Evolutionary conservation across 257 asterid species (phyloP), one percentile per base, ranked within the genome.

Genomic region (Plectranthus barbatus): DNA sequence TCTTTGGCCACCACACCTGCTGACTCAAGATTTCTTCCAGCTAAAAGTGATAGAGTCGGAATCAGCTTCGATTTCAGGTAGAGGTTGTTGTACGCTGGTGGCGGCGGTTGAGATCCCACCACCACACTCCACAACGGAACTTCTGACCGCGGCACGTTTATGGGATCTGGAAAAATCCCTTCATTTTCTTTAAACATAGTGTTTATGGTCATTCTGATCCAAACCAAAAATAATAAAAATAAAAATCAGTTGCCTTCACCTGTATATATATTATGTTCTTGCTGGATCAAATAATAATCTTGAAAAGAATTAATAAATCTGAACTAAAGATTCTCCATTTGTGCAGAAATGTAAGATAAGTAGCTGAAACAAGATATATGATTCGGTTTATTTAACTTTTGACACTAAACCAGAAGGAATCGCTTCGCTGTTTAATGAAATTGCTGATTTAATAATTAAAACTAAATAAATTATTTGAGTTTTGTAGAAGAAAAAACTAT

Each of bases 81-180:
- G 61, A 52, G 66, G 11, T 74, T 77, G 53, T 46, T 70, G 56
- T 11, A 61, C 36, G 62, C 75, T 26, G 50, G 53, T 12, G 20
- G 61, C 24, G 51, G 72, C 71, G 18, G 37, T 19, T 39, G 21
- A 40, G 41, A 21, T 34, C 76, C 66, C 69, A 83, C 81, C 20
- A 72, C 54, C 52, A 56, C 71, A 17, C 40, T 54, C 95, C 86
- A 81, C 78, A 78, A 66, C 6, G 87, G 26, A 33, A 17, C 75
- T 62, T 56, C 71, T 6, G 76, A 14, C 15, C 5, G 56, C 1
- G 74, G n/a, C 12, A 49, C 72, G 14, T 50, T 31, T 7, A 55
- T 19, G 55, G 81, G 45, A 60, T 66, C 71, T 41, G 60, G 72
- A 40, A 39, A 62, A 71, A 60, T 50, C 56, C 75, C 85, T 49